Conservation (phyloP, 2,329 filamentous ascomycete genomes). For the Trichoderma harzianum region DNA sequence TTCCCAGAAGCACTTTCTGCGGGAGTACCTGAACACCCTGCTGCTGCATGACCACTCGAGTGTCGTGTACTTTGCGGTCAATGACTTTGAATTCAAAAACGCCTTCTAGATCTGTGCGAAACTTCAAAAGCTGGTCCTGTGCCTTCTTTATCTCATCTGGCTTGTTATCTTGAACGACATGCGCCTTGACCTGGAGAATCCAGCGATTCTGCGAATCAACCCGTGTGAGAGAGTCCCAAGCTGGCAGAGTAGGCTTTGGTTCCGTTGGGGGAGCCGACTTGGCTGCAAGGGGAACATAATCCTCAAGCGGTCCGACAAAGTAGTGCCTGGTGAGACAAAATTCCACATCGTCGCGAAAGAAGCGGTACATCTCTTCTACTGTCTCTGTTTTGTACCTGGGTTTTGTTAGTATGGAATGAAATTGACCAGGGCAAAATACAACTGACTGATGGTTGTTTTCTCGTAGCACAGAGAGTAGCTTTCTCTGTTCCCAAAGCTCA, state of each 20-base stretch:
- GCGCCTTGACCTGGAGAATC: constrained; percentile 53
- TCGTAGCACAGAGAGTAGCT: constrained; percentile 45
- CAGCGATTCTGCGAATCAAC: constrained; percentile 50
- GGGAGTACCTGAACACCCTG: constrained; percentile 39
- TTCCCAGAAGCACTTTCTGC: constrained; percentile 37
- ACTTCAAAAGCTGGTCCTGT: constrained; percentile 47
- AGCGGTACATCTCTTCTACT: constrained; percentile 52
- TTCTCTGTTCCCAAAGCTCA: constrained; percentile 52
- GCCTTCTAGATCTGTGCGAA: constrained; percentile 47
- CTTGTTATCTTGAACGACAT: constrained; percentile 54
- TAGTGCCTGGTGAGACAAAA: constrained; percentile 51
- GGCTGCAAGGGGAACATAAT: constrained; percentile 33
- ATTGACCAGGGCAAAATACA: fast-evolving
- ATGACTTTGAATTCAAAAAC: constrained; percentile 51
- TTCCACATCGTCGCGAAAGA: constrained; percentile 53
- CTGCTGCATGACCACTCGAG: constrained; percentile 41
- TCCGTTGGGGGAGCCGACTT: constrained; percentile 16
- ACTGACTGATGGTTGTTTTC: constrained; percentile 53
- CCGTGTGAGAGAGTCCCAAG: constrained; percentile 45
- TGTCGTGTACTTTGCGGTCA: constrained; percentile 53
- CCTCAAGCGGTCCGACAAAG: constrained; percentile 34
- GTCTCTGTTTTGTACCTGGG: constrained; percentile 51
- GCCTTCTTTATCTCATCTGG: constrained; percentile 56
- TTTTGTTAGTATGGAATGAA: background rate
- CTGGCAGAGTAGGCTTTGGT: constrained; percentile 37